phyloP scores from a whole-genome alignment of 768 basidiomycete species.

The Zangia roseola region DNA sequence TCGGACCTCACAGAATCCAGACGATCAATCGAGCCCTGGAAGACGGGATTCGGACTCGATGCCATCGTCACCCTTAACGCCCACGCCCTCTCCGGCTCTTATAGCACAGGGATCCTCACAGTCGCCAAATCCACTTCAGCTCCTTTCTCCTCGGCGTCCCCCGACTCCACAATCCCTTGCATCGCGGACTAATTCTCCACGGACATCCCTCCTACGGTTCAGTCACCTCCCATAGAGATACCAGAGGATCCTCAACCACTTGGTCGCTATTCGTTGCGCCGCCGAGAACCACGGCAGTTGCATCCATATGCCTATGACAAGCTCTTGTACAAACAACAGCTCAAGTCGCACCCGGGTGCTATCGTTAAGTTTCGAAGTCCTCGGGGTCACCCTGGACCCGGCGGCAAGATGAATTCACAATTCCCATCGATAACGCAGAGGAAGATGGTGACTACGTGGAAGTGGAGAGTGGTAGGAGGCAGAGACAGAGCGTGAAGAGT shows the following conservation, averaged over 20 bases:
- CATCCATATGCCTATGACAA: conserved; percentile 63
- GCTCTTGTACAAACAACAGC: conserved; percentile 46
- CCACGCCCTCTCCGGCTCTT: conserved; percentile 14
- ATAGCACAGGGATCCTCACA: conserved; percentile 3
- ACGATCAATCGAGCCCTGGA: conserved; percentile 1
- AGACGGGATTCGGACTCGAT: not conserved
- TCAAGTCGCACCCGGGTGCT: conserved; percentile 62
- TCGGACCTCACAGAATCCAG: conserved; percentile 12
- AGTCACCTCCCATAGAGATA: conserved; percentile 7
- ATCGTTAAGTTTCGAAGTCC: conserved; percentile 53
- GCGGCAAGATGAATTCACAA: conserved; percentile 31
- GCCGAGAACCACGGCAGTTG: conserved; percentile 53
- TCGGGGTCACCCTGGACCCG: conserved; percentile 24
- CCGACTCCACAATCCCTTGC: not conserved
- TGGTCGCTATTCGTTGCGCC: conserved; percentile 54
- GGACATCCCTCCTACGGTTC: not conserved
- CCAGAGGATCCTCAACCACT: conserved; percentile 18
- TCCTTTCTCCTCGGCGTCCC: conserved; percentile 8
- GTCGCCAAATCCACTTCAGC: conserved; percentile 26
- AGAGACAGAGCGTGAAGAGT: conserved; percentile 4
- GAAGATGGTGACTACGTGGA: conserved; percentile 30
- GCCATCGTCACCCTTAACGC: conserved; percentile 23
- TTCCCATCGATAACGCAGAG: conserved; percentile 17
- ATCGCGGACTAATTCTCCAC: conserved; percentile 1
- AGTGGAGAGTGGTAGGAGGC: conserved; percentile 10